Base-by-base conservation (phyloP, 805 yeast species). In the Cyberlindnera samutprakarnensis region DNA sequence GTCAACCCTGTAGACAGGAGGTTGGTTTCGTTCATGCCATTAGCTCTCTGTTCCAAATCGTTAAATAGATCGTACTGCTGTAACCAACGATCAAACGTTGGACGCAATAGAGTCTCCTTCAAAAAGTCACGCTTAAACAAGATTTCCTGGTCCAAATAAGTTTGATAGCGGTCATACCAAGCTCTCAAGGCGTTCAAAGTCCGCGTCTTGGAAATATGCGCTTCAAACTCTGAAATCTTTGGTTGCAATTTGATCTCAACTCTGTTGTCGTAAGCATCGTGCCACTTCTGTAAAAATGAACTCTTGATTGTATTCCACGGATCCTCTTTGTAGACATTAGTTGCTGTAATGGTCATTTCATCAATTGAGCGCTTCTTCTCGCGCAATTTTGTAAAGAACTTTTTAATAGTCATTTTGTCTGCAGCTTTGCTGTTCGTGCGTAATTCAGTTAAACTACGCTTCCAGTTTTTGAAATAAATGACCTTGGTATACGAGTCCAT, bases 1-100 rank as follows among this genome's bases (percentile, higher is more conserved):
- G 44, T 42, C 25, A 58, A 47, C 2, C 47, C 48, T 2, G 45
- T 44, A 1, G 50, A 41, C 3, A 45, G 14, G 12, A 52, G 19
- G 18, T 53, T 49, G 23, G 47, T 30, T 8, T 39, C 33, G 25
- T 54, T 46, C 14, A 58, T 28, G 11, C 36, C 43, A 25, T 45
- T 43, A 5, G 60, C 53, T 20, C 41, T 41, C 2, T 20, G 23
- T 17, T 41, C 36, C 35, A 52, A 30, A 3, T 38, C 41, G 13
- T 31, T 27, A 16, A 37, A 14, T 7, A 23, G 9, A 1, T 33
- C 21, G 11, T 31, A 35, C 25, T 41, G 47, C 1, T 27, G 15
- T 2, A 17, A 7, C 56, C 56, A 51, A 10, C 20, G 20, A 5
- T 25, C 18, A 2, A 46, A 31, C 3, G 39, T 23, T 4, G 44